Base-by-base conservation (phyloP, 2,329 filamentous ascomycete species). In the Aspergillus niger region DNA sequence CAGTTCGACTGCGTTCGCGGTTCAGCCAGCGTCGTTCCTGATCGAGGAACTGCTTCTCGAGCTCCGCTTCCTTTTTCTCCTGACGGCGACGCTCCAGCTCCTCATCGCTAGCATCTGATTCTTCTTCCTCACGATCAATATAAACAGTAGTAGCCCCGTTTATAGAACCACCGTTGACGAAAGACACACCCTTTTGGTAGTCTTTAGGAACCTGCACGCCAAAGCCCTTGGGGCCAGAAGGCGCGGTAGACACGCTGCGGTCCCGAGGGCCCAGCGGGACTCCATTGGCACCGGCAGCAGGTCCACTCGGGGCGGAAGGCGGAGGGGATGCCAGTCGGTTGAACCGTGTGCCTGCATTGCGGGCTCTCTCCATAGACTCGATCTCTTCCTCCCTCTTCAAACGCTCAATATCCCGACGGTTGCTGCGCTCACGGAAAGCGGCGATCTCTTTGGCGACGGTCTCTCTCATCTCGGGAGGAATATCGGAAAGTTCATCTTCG, bases 401-500 rank as follows among this genome's bases (percentile, higher is more conserved):
- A 3, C 95, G 90, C 76, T 99, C 95, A 71, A 96, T 80, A 72
- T 99, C 95, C 41, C 94, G 85, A 63, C 90, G 87, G 61, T 88
- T 97, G 68, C 94, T 97, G 20, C 94, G 86, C 67, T 99, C 95
- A 65, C 95, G 86, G 81, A 99, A 99, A 0, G 93, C 91, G 0
- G 92, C 89, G 70, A 99, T 99, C 74, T 99, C 96, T 59, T 89
- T 89, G 0, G 95, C 91, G 15, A 99, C 95, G 0, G 92, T 93
- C 73, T 96, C 95, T 24, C 95, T 89, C 92, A 97, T 96, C 73
- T 98, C 95, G 0, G 91, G 89, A 0, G 95, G 95, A 51, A 99
- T 97, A 70, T 99, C 95, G 20, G 93, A 89, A 48, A 99, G 82
- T 72, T 99, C 95, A 71, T 99, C 96, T 64, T 99, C 95, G 55